Percentiles rank a stretch among this genome's conserved stretches.
phyloP scores from a whole-genome alignment of 108 stramenopile species.

The Seminavis robusta region DNA sequence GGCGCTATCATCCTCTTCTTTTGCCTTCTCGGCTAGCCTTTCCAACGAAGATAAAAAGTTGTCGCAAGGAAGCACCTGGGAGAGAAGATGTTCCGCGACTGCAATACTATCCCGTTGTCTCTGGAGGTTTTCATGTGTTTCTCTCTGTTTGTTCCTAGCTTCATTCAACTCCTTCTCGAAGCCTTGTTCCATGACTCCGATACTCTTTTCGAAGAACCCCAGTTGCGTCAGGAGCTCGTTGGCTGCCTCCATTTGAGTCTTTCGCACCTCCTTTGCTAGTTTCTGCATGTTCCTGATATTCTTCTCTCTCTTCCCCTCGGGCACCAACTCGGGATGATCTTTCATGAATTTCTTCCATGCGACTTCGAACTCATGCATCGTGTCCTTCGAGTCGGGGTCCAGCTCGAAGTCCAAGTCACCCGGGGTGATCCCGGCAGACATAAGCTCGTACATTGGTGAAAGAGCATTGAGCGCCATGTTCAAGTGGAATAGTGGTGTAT shows the following conservation, averaged over 20 bases:
- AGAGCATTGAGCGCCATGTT: too few species aligned
- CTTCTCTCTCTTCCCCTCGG: conserved; percentile 19
- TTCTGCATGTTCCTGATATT: conserved; percentile 14
- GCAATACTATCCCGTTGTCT: conserved; percentile 20
- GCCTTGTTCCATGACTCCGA: conserved; percentile 18
- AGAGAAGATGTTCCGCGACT: conserved; percentile 5
- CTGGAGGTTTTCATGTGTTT: conserved; percentile 4
- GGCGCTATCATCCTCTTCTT: background rate
- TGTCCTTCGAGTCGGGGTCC: background rate
- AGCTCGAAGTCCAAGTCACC: background rate
- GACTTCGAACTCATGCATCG: conserved; percentile 1
- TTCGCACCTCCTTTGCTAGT: conserved; percentile 5
- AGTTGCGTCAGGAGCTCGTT: conserved; percentile 37
- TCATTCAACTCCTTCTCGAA: conserved; percentile 6
- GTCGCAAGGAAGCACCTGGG: conserved; percentile 29
- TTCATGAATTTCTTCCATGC: conserved; percentile 11
- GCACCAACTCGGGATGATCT: conserved; percentile 12
- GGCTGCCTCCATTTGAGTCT: conserved; percentile 25
- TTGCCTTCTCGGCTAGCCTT: background rate
- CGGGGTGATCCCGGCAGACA: background rate
- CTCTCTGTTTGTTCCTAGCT: conserved; percentile 12
- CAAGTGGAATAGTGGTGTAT: too few species aligned
- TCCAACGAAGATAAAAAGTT: conserved; percentile 32
- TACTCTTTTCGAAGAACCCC: conserved; percentile 28
- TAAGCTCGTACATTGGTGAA: too few species aligned